Evolutionary conservation across 2,329 filamentous ascomycete genomes (phyloP), one percentile per base, ranked within the genome.

Genomic region (Fusarium miscanthi): DNA sequence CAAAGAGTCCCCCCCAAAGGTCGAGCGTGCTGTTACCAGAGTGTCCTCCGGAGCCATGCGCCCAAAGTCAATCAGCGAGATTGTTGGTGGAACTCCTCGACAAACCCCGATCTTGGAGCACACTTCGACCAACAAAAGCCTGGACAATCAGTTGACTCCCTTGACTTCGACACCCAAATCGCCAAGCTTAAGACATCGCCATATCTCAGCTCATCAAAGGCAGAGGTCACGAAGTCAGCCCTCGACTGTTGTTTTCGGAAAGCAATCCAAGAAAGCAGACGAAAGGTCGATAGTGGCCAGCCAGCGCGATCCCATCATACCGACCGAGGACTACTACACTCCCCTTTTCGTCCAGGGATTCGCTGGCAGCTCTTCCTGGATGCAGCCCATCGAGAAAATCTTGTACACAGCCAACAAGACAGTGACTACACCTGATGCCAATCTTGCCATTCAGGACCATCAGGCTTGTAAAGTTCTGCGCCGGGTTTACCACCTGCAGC

Each of bases 401-500:
- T 85, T 98, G 7, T 89, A 91, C 61, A 92, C 93, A 48, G 93
- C 95, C 8, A 93, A 95, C 78, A 99, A 99, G 80, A 97, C 94
- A 0, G 85, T 98, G 16, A 94, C 92, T 4, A 98, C 95, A 0
- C 87, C 91, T 3, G 95, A 98, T 78, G 91, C 95, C 56, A 91
- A 94, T 64, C 89, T 97, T 3, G 92, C 94, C 46, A 90, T 97
- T 43, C 90, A 94, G 53, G 95, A 98, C 76, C 91, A 92, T 64
- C 94, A 97, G 80, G 94, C 97, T 58, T 96, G 94, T 77, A 92
- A 94, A 62, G 93, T 97, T 35, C 82, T 98, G 8, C 91, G 94
- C 62, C 88, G 94, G 19, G 94, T 99, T 5, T 97, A 98, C 79
- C 91, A 95, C 69, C 85, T 98, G 31, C 96, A 99, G 78, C 94